These are phyloP conservation scores for Boletus huronensis DNA, from an alignment of 768 basidiomycete genomes.

Conservation along the genomic window DNA sequence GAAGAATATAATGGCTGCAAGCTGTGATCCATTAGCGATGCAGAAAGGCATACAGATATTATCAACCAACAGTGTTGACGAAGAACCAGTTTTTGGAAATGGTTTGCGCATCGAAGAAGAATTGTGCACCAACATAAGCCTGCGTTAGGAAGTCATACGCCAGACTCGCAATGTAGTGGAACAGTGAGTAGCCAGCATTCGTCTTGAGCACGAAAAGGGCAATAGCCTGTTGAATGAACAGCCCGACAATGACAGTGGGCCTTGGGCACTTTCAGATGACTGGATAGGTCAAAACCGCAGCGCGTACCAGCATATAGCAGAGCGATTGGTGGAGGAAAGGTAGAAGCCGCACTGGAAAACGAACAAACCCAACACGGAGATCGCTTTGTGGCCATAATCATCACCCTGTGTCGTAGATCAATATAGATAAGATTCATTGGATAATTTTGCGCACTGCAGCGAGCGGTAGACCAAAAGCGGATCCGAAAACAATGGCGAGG, in stretches of 20 bases:
- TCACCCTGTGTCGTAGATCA: conserved; percentile 43
- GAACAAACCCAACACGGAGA: conserved; percentile 75
- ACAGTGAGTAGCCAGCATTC: conserved; percentile 76
- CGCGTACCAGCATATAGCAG: conserved; percentile 66
- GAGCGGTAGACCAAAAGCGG: conserved; percentile 78
- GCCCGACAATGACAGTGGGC: conserved; percentile 85
- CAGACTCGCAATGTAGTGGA: conserved; percentile 77
- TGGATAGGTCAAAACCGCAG: not conserved
- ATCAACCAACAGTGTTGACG: conserved; percentile 59
- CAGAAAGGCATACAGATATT: conserved; percentile 6
- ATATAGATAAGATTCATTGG: conserved; percentile 7
- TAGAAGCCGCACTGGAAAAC: conserved; percentile 79
- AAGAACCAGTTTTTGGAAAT: conserved; percentile 79
- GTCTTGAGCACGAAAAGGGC: conserved; percentile 90
- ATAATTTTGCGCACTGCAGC: conserved; percentile 39
- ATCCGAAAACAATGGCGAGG: conserved; percentile 76
- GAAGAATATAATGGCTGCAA: conserved; percentile 87
- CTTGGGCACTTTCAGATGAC: conserved; percentile 32
- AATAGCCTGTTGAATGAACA: conserved; percentile 80
- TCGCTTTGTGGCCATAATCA: conserved; percentile 74
- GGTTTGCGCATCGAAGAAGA: conserved; percentile 76
- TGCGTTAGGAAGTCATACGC: conserved; percentile 77
- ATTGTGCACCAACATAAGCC: conserved; percentile 65
- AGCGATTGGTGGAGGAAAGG: conserved; percentile 58
- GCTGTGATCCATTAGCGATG: conserved; percentile 35